Conservation (phyloP, 148 eudicot genomes). For the Rhododendron ovatum region DNA sequence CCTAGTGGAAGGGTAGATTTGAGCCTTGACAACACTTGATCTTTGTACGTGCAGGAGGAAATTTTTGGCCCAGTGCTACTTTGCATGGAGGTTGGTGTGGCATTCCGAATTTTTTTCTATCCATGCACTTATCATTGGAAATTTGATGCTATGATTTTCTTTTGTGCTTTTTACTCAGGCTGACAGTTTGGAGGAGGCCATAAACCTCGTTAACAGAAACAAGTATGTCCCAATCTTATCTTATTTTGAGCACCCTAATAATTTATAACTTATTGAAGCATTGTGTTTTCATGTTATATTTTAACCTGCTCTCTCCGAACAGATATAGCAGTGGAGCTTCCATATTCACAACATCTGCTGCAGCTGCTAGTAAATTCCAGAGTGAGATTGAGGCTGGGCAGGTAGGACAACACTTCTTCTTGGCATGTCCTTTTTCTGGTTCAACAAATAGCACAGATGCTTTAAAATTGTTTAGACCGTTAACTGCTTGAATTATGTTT, state of each 20-base stretch:
- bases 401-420: slow-evolving; percentile 24
- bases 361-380: slow-evolving; percentile 63
- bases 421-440: background rate
- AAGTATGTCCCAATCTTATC: slow-evolving; percentile 25
- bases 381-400: slow-evolving; percentile 50
- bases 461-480: background rate
- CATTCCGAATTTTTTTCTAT: background rate
- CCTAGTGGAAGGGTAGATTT: slow-evolving; percentile 6
- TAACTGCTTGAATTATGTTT: background rate
- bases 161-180: slow-evolving; percentile 29
- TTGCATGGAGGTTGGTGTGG: slow-evolving; percentile 56
- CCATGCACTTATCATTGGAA: background rate
- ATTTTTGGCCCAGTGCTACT: slow-evolving; percentile 65
- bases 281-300: background rate
- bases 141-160: background rate
- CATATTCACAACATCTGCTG: slow-evolving; percentile 58
- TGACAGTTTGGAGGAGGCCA: slow-evolving; percentile 63
- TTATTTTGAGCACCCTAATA: background rate
- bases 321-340: slow-evolving; percentile 61
- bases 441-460: background rate
- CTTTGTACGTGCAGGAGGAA: slow-evolving; percentile 46
- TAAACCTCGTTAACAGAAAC: slow-evolving; percentile 47
- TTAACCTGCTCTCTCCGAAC: slow-evolving; percentile 16
- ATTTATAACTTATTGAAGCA: background rate
- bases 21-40: background rate